Base-by-base conservation (phyloP, 768 basidiomycete genomes). In the Tremella yokohamensis region DNA sequence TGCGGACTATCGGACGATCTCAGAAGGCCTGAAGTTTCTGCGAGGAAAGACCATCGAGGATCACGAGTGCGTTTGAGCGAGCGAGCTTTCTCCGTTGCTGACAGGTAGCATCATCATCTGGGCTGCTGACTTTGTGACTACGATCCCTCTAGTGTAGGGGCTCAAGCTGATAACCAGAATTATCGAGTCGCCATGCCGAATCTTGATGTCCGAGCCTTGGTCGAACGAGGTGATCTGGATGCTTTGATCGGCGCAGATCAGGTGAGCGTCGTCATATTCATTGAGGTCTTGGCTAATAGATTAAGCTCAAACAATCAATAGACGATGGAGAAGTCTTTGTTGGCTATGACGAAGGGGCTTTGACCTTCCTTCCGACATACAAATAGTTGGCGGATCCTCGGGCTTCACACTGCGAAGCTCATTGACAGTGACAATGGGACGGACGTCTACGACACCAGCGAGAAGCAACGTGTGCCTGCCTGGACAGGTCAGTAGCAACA, bases 401-500 rank as follows among this genome's bases (percentile, higher is more conserved):
- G 24, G 7, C 19, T 2, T 11, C 11, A 37, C 8, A 1, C 34
- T 7, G 25, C 15, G 18, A 52, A 19, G 26, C 34, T 29, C 40
- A 48, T 62, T 68, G 51, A 64, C 39, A 77, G 75, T 59, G 79
- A 79, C 59, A 75, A 76, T 49, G 77, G 77, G 1, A 75, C 91
- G 8, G 87, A 96, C 61, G 81, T 81, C 49, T 99, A 97, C 73
- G 96, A 99, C 75, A 88, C 90, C 13, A 89, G 90, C 72, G 96
- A 98, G 77, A 99, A 98, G 79, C 84, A 86, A 83, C 84, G 96
- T 22, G 87, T 96, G 70, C 96, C 96, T 4, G 90, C 94, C 16
- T 98, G 93, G 93, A 98, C 94, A 67, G 91, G 91, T 91, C 56
- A 58, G 82, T n/a, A n/a, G n/a, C n/a, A n/a, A n/a, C n/a, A n/a